phyloP scores from a whole-genome alignment of 768 basidiomycete species.

The Naganishia friedmannii region DNA sequence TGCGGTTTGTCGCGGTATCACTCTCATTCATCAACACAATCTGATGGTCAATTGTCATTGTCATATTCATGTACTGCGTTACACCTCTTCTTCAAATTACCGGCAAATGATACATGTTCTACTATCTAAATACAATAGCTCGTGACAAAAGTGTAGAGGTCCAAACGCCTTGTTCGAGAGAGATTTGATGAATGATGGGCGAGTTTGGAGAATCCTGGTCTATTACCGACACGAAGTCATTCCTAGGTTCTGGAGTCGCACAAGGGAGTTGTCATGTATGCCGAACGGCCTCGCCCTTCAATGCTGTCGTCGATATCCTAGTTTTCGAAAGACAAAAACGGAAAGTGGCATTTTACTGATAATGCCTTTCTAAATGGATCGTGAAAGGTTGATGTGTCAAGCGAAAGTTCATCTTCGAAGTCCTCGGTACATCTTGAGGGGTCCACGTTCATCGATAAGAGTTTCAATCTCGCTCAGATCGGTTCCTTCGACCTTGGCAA shows the following conservation, averaged over 20 bases:
- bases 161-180: not conserved
- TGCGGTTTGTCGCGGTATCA: no score
- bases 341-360: not conserved
- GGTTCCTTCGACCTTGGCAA: conserved; percentile 9
- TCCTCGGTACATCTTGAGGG: conserved; percentile 20
- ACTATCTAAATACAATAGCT: conserved; percentile 20
- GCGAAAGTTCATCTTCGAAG: conserved; percentile 3
- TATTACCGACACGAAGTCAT: not conserved
- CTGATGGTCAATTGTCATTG: not conserved
- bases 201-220: not conserved
- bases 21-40: not conserved
- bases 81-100: not conserved
- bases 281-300: not conserved
- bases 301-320: not conserved
- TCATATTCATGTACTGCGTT: conserved; percentile 8
- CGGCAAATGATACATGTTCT: not conserved
- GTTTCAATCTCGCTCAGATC: conserved; percentile 4
- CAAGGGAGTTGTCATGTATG: not conserved
- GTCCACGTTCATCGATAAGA: conserved; percentile 8
- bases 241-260: not conserved
- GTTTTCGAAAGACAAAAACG: not conserved
- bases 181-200: not conserved
- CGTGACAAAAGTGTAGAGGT: not conserved
- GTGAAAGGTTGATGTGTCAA: not conserved
- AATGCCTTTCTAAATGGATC: not conserved